Conservation (phyloP, 371 early-diverging fungal species). For the Mucor lusitanicus region DNA sequence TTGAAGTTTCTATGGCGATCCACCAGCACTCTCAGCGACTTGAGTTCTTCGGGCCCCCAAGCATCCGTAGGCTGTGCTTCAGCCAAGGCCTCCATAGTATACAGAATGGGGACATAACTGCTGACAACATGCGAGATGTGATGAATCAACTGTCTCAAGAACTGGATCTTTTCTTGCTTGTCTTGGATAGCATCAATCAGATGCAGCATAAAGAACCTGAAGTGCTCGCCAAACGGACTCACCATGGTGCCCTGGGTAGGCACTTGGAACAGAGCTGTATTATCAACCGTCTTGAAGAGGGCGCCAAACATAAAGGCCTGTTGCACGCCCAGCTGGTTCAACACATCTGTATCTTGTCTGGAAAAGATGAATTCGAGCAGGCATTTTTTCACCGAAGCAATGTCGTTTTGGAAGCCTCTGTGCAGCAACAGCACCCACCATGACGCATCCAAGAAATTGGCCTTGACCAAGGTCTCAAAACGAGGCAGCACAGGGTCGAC, state of each 20-base stretch:
- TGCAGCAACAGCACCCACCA: constrained; percentile 51
- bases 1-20: constrained; percentile 50
- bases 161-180: constrained; percentile 28
- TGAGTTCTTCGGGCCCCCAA: constrained; percentile 51
- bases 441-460: constrained; percentile 33
- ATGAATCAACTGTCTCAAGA: constrained; percentile 43
- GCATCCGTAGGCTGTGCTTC: constrained; percentile 25
- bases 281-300: constrained; percentile 38
- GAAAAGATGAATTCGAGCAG: constrained; percentile 45
- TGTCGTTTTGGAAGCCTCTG: constrained; percentile 49
- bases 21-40: constrained; percentile 40
- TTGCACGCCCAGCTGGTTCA: constrained; percentile 32
- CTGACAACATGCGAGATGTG: constrained; percentile 43
- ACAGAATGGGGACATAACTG: constrained; percentile 41
- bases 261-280: constrained; percentile 36
- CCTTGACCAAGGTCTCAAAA: constrained; percentile 33
- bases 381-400: constrained; percentile 37
- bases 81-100: constrained; percentile 40
- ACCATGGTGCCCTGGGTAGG: constrained; percentile 45
- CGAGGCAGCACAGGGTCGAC: constrained; percentile 52
- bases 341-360: constrained; percentile 20
- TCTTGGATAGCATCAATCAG: constrained; percentile 14
- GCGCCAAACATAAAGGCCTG: constrained; percentile 46
- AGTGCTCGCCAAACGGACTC: constrained; percentile 50
- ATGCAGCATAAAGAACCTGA: constrained; percentile 31